Evolutionary conservation across 108 stramenopile genomes (phyloP).

Genomic region (Schizochytrium sp.): DNA sequence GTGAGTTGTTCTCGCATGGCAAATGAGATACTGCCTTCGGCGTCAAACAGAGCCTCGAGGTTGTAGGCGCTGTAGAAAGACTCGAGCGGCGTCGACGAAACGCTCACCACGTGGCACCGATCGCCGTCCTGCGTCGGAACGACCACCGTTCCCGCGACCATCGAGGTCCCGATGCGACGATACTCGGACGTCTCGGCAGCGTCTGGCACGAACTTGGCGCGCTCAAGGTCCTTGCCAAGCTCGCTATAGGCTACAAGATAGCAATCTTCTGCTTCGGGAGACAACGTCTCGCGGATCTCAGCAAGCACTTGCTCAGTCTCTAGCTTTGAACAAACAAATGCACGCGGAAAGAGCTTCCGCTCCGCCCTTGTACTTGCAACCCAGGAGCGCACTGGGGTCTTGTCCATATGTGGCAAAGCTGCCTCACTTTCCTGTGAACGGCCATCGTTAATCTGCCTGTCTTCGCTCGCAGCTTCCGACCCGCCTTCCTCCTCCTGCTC

Average conservation of each 20-base stretch:
- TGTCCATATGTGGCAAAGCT: background rate
- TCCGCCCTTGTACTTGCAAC: background rate
- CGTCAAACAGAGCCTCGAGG: background rate
- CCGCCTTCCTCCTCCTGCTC: no score
- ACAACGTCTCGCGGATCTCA: background rate
- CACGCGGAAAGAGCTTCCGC: background rate
- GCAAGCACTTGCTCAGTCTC: background rate
- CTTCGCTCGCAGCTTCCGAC: no score
- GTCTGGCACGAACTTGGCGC: background rate
- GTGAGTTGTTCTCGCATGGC: no score
- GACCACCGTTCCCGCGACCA: background rate
- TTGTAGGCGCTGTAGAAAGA: background rate
- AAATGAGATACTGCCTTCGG: background rate
- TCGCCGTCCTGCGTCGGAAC: background rate
- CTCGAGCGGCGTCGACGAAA: background rate
- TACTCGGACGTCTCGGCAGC: background rate
- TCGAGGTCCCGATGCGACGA: background rate
- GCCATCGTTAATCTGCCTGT: no score
- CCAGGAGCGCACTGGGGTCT: background rate
- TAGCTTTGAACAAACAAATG: background rate
- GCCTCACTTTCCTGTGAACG: background rate
- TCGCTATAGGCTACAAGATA: background rate
- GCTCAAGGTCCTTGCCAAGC: background rate
- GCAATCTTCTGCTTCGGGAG: background rate
- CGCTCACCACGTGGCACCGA: background rate